phyloP scores from a whole-genome alignment of 2,329 filamentous ascomycete genomes.

The Paraphoma chrysanthemicola region DNA sequence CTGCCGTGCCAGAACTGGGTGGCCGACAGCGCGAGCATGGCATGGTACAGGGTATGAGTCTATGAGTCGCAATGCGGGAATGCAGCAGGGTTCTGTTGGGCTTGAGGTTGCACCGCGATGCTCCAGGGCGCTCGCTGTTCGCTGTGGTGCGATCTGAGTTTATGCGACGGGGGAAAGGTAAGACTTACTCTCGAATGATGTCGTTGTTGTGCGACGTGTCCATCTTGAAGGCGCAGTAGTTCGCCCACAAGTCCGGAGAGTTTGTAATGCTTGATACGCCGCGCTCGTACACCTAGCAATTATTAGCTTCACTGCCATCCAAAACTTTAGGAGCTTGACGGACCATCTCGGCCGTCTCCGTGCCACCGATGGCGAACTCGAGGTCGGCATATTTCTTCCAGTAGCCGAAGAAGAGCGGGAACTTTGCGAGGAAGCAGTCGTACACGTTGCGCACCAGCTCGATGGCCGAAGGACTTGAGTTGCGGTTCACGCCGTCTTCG shows the following conservation, averaged over 20 bases:
- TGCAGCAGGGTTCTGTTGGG: neutral
- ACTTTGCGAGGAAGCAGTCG: constrained; percentile 92
- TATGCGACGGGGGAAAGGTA: constrained; percentile 32
- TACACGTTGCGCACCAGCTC: constrained; percentile 85
- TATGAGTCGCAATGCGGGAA: no score
- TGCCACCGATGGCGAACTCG: constrained; percentile 95
- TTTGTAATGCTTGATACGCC: constrained; percentile 91
- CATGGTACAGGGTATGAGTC: no score
- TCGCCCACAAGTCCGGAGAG: constrained; percentile 95
- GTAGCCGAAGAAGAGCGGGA: constrained; percentile 94
- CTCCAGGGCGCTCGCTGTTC: constrained; percentile 21
- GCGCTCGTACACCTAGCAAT: constrained; percentile 83
- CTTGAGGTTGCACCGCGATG: constrained; percentile 22
- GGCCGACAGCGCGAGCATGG: no score
- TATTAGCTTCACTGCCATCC: constrained; percentile 7
- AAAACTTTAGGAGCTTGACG: constrained; percentile 3
- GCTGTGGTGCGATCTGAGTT: constrained; percentile 38
- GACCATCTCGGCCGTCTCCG: constrained; percentile 97
- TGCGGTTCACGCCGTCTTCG: constrained; percentile 93
- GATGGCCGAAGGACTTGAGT: constrained; percentile 93
- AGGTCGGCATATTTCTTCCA: constrained; percentile 99
- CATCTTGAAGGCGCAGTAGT: constrained; percentile 97
- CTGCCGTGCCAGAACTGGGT: no score
- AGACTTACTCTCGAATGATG: constrained; percentile 99
- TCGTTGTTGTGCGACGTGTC: constrained; percentile 95